These are phyloP conservation scores for Macrolepiota dolichaula DNA, from an alignment of 768 basidiomycete species.

Conservation along the genomic window DNA sequence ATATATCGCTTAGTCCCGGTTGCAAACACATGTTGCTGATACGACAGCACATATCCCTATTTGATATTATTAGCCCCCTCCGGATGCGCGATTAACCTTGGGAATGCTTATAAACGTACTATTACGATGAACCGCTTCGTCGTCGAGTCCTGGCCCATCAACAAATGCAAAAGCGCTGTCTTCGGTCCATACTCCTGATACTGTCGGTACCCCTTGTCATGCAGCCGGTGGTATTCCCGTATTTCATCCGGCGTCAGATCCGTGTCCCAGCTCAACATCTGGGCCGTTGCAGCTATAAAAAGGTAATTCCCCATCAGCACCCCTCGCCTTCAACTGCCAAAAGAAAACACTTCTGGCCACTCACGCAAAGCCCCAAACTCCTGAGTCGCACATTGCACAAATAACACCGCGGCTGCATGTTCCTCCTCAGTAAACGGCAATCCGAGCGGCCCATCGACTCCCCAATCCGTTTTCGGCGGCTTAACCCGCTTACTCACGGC, in stretches of 20 bases:
- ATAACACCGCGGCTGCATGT: slow-evolving; percentile 9
- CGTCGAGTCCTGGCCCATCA: slow-evolving; percentile 12
- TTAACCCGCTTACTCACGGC: slow-evolving; percentile 5
- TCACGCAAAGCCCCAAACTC: slow-evolving; percentile 11
- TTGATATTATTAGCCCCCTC: not conserved
- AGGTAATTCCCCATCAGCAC: not conserved
- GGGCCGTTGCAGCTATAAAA: slow-evolving; percentile 6
- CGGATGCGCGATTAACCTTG: not conserved
- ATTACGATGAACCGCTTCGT: slow-evolving; percentile 13
- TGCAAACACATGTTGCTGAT: slow-evolving; percentile 14
- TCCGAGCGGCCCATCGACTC: slow-evolving; percentile 3
- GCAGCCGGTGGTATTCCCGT: slow-evolving; percentile 13
- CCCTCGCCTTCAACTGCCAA: not conserved
- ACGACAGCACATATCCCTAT: slow-evolving; percentile 13
- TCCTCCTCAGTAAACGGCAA: slow-evolving; percentile 12
- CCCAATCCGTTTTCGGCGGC: slow-evolving; percentile 8
- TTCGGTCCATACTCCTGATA: slow-evolving; percentile 12
- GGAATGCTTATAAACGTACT: not conserved
- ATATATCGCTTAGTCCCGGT: slow-evolving; percentile 13
- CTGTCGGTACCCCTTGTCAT: slow-evolving; percentile 11
- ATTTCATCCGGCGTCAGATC: slow-evolving; percentile 9
- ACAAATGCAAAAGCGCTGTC: slow-evolving; percentile 10
- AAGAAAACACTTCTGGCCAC: not conserved
- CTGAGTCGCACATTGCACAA: slow-evolving; percentile 12
- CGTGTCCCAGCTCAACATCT: slow-evolving; percentile 13